Conservation (phyloP, 2,329 filamentous ascomycete species). For the Cladosporium austrohemisphaericum region DNA sequence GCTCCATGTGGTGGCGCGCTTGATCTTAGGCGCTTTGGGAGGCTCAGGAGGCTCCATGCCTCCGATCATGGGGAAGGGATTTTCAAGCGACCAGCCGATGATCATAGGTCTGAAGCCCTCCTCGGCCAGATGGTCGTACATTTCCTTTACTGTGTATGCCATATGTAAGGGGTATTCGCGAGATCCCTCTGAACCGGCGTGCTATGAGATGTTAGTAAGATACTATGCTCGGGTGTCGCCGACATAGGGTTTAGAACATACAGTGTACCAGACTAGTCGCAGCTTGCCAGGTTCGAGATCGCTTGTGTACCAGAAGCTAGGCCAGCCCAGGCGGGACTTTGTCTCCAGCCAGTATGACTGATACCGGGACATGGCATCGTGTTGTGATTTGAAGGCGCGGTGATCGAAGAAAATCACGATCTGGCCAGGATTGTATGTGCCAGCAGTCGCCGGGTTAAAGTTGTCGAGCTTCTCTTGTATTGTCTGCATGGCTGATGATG, state of each 20-base stretch:
- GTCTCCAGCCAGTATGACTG: slow-evolving; percentile 27
- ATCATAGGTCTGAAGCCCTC: slow-evolving; percentile 33
- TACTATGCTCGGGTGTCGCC: background rate
- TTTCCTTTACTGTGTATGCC: slow-evolving; percentile 30
- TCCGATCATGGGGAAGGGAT: slow-evolving; percentile 34
- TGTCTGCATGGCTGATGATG: slow-evolving; percentile 6
- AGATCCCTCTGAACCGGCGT: slow-evolving; percentile 29
- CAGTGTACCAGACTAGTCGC: slow-evolving; percentile 31
- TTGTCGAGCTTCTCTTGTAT: slow-evolving; percentile 19
- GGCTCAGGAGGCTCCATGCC: slow-evolving; percentile 28
- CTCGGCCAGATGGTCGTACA: slow-evolving; percentile 31
- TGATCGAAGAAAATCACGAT: slow-evolving; percentile 33
- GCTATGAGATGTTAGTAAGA: slow-evolving; percentile 20
- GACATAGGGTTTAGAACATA: slow-evolving; percentile 11
- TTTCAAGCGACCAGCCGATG: slow-evolving; percentile 31
- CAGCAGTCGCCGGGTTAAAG: slow-evolving; percentile 26
- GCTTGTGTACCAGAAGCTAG: slow-evolving; percentile 19
- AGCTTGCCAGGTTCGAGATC: slow-evolving; percentile 30
- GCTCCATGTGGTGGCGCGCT: slow-evolving; percentile 26
- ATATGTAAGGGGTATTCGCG: slow-evolving; percentile 31
- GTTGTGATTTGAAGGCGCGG: slow-evolving; percentile 22
- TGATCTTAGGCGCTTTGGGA: slow-evolving; percentile 22
- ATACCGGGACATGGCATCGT: slow-evolving; percentile 26
- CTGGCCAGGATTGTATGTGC: slow-evolving; percentile 29
- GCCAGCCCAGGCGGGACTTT: slow-evolving; percentile 26